phyloP scores from a whole-genome alignment of 1,284 basidiomycete genomes.

The Fomitiporia mediterranea region DNA sequence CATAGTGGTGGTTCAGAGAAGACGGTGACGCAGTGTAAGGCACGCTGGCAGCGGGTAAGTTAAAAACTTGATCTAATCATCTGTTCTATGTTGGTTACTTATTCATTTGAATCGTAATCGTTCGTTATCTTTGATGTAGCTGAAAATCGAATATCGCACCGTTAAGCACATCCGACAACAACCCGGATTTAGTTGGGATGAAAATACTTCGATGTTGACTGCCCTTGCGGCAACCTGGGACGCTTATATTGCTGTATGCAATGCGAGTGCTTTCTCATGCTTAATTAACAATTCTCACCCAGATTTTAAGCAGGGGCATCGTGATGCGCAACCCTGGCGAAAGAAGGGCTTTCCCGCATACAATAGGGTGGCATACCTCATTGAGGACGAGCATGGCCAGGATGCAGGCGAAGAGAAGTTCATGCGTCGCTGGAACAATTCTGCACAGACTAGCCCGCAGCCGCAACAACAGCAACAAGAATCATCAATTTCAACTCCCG shows the following conservation, averaged over 20 bases:
- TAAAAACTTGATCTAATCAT: too few species aligned
- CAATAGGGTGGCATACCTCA: constrained; percentile 4
- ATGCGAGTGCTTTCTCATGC: neutral
- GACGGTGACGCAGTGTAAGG: constrained; percentile 17
- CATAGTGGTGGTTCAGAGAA: constrained; percentile 14
- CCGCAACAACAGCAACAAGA: too few species aligned
- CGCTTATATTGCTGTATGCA: constrained; percentile 10
- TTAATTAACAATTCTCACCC: neutral
- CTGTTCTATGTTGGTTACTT: neutral
- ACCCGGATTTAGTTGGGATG: constrained; percentile 18
- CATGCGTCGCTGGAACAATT: constrained; percentile 2
- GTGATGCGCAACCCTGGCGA: constrained; percentile 17
- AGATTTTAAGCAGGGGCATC: constrained; percentile 1
- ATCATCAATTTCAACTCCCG: too few species aligned
- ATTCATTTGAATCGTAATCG: neutral
- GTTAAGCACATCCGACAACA: constrained; percentile 14
- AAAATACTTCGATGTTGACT: constrained; percentile 3
- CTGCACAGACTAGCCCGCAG: neutral
- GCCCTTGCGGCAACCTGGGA: constrained; percentile 9
- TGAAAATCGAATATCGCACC: constrained; percentile 17
- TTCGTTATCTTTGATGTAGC: neutral
- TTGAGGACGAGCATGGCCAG: constrained; percentile 6
- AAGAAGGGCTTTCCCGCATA: constrained; percentile 16
- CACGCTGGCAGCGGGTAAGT: constrained; percentile 18
- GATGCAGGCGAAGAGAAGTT: constrained; percentile 2